Base-by-base conservation (phyloP, 495 filamentous ascomycete species). In the Neurospora sp. region DNA sequence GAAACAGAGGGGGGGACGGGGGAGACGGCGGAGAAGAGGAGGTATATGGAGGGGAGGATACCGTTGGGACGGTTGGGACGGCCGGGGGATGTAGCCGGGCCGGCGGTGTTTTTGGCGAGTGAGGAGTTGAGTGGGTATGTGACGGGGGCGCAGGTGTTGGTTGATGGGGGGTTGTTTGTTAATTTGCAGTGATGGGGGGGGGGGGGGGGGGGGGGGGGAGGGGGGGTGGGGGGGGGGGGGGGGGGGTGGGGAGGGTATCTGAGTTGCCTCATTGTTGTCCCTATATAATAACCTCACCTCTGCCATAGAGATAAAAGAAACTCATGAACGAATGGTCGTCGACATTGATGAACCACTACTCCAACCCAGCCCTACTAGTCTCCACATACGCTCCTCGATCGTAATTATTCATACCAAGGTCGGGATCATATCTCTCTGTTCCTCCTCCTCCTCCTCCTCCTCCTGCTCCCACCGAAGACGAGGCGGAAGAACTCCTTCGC, bases 51-150 rank as follows among this genome's bases (percentile, higher is more conserved):
- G 81, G 89, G 88, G 2, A 81, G 94, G 42, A 94, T 96, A 74
- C 94, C 94, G 72, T 79, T 97, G 65, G 93, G 94, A 0, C 85
- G 92, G 76, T 88, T 89, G 44, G 93, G 92, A 0, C 84, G 85
- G 76, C 87, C 91, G 37, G 76, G 75, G 45, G 93, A 97, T 84
- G 77, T 96, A 80, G 92, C 87, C 1, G 93, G 93, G 3, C 94
- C 92, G 9, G 94, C 94, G 35, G 92, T 97, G 42, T 97, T 96
- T 81, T 82, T 97, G 81, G 94, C 91, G 0, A 91, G 91, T 78
- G 92, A 93, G 27, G 85, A 88, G 80, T 80, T 94, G 83, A 93
- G 91, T 81, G 85, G 89, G 6, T 94, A 93, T 83, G 90, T 94
- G 69, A 95, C 90, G 73, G 94, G 93, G 9, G 90, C 94, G 27